A percentile compares a stretch with the other conserved stretches of the same genome.
Evolutionary conservation across 1,139 yeast species (phyloP).

Genomic region (Taiozyma sp.): DNA sequence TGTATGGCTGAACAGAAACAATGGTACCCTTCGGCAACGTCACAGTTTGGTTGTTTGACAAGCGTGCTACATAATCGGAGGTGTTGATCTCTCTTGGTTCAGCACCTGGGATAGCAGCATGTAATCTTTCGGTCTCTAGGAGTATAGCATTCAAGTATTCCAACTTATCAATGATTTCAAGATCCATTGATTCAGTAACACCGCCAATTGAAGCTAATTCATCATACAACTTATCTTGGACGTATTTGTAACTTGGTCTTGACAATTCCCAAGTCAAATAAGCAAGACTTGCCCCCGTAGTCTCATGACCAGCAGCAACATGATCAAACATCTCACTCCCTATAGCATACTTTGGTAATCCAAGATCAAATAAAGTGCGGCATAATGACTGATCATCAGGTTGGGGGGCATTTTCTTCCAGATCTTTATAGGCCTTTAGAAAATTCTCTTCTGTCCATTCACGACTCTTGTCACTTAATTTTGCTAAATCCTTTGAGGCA

Average conservation of each 20-base stretch:
- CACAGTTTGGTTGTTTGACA: constrained; percentile 25
- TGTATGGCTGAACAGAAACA: constrained; percentile 62
- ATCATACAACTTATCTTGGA: constrained; percentile 37
- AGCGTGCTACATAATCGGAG: constrained; percentile 20
- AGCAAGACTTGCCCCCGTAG: constrained; percentile 64
- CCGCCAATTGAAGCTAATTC: constrained; percentile 30
- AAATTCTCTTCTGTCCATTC: constrained; percentile 48
- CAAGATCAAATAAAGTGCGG: constrained; percentile 17
- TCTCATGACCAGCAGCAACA: constrained; percentile 69
- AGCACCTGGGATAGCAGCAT: constrained; percentile 70
- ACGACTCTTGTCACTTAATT: constrained; percentile 37
- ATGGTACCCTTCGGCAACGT: constrained; percentile 48
- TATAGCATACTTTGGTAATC: constrained; percentile 28
- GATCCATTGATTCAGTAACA: constrained; percentile 8
- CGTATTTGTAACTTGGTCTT: constrained; percentile 36
- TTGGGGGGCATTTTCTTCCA: constrained; percentile 11
- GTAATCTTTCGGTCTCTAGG: constrained; percentile 53
- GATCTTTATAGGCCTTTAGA: constrained; percentile 20
- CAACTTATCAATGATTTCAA: constrained; percentile 39
- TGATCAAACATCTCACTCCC: constrained; percentile 46
- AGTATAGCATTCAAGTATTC: constrained; percentile 54
- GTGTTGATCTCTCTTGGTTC: constrained; percentile 50
- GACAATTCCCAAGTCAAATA: constrained; percentile 58
- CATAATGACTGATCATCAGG: constrained; percentile 13
- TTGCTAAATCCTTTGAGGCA: constrained; percentile 35